Percentiles rank a stretch among this genome's conserved stretches.
Conservation (phyloP, 2,329 filamentous ascomycete genomes). For the Colletotrichum lini region DNA sequence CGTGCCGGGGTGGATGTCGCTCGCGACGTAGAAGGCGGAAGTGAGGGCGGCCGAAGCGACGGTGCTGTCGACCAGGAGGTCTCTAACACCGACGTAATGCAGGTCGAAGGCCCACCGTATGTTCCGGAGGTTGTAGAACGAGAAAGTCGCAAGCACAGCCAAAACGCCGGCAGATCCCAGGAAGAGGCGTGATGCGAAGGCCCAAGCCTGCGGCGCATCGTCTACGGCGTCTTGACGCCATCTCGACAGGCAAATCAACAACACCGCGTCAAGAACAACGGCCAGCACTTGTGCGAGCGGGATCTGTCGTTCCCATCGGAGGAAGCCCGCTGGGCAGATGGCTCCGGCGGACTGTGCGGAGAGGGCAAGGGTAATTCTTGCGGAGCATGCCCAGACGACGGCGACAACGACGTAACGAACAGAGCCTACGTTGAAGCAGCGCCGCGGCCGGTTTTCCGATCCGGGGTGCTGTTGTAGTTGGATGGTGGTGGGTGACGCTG, state of each 20-base stretch:
- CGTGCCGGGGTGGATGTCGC: conserved; percentile 47
- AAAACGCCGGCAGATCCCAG: conserved; percentile 46
- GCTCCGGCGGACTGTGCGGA: conserved; percentile 47
- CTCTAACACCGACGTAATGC: conserved; percentile 46
- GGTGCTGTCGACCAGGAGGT: conserved; percentile 50
- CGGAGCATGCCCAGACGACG: conserved; percentile 51
- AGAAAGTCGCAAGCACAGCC: conserved; percentile 47
- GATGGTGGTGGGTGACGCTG: conserved; percentile 43
- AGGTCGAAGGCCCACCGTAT: conserved; percentile 51
- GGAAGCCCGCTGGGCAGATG: conserved; percentile 48
- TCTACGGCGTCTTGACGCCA: conserved; percentile 47
- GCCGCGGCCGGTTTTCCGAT: conserved; percentile 39
- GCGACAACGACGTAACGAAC: conserved; percentile 46
- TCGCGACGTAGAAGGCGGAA: conserved; percentile 48
- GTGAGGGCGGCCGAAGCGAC: conserved; percentile 46
- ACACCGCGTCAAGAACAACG: conserved; percentile 50
- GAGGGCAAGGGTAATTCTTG: conserved; percentile 47
- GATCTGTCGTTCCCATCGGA: conserved; percentile 47
- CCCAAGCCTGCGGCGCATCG: conserved; percentile 45
- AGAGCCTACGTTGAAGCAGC: conserved; percentile 22
- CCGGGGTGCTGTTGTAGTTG: conserved; percentile 45
- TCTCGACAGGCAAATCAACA: conserved; percentile 48
- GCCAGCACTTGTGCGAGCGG: conserved; percentile 49
- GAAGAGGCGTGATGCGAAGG: conserved; percentile 44
- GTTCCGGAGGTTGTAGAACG: conserved; percentile 47